Evolutionary conservation across 768 basidiomycete genomes (phyloP).

Genomic region (Zangia roseola): DNA sequence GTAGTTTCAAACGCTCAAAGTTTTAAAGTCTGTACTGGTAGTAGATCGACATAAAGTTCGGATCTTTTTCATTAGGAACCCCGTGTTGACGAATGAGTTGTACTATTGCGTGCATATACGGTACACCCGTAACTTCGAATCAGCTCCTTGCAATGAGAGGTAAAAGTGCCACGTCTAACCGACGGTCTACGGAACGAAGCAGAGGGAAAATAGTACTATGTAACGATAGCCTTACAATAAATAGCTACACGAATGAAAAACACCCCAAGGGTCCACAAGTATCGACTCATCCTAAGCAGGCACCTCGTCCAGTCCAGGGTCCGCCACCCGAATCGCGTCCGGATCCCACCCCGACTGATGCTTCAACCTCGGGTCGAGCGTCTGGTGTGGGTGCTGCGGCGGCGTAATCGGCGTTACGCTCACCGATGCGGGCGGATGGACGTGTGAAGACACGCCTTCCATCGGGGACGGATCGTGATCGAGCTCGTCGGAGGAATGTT

Average conservation of each 20-base stretch:
- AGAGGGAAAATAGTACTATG: not conserved
- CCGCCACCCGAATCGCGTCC: slow-evolving; percentile 13
- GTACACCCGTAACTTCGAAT: not conserved
- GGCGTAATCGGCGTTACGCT: slow-evolving; percentile 34
- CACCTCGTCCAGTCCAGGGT: slow-evolving; percentile 17
- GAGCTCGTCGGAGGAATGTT: slow-evolving; percentile 29
- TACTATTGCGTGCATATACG: no score
- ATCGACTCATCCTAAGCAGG: slow-evolving; percentile 7
- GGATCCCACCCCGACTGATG: slow-evolving; percentile 31
- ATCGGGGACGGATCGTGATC: slow-evolving; percentile 33
- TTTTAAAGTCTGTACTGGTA: no score
- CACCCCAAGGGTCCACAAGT: not conserved
- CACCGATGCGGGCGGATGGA: slow-evolving; percentile 26
- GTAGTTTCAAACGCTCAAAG: no score
- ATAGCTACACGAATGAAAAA: not conserved
- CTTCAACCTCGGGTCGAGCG: slow-evolving; percentile 30
- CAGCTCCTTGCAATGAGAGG: not conserved
- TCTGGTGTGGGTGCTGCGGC: slow-evolving; percentile 21
- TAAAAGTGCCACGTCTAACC: no score
- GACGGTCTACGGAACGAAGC: not conserved
- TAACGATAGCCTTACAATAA: slow-evolving; percentile 22
- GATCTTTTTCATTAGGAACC: no score
- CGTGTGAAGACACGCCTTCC: slow-evolving; percentile 30
- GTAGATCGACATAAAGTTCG: no score
- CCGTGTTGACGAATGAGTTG: no score